phyloP scores from a whole-genome alignment of 73 alveolate genomes.

The Symbiodinium natans region DNA sequence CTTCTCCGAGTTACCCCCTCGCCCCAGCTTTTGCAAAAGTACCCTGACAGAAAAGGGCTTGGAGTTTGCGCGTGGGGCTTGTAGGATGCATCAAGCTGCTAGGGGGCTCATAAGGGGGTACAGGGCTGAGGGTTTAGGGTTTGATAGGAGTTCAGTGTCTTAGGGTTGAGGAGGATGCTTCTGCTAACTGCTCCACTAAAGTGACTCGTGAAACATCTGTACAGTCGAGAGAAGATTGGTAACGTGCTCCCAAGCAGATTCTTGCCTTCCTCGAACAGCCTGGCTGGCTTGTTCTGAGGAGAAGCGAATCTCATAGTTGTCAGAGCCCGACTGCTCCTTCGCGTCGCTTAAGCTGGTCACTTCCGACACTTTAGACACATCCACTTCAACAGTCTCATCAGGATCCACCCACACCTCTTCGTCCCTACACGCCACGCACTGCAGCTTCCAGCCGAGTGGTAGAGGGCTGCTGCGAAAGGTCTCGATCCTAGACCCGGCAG shows the following conservation, averaged over 20 bases:
- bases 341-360: slow-evolving; percentile 41
- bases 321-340: not conserved
- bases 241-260: slow-evolving; percentile 24
- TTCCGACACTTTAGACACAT: slow-evolving; percentile 15
- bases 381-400: slow-evolving; percentile 12
- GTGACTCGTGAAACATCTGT: slow-evolving; percentile 31
- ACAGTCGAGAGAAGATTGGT: slow-evolving; percentile 20
- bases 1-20: too few relatives aligned
- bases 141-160: too few relatives aligned
- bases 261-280: slow-evolving; percentile 30
- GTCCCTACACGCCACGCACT: slow-evolving; percentile 23
- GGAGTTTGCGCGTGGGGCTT: too few relatives aligned
- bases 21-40: too few relatives aligned
- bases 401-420: slow-evolving; percentile 32
- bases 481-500: too few relatives aligned
- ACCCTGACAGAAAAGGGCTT: too few relatives aligned
- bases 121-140: too few relatives aligned
- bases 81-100: too few relatives aligned
- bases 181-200: not conserved
- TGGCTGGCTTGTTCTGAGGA: slow-evolving; percentile 31
- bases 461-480: not conserved
- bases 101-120: too few relatives aligned
- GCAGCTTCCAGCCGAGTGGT: slow-evolving; percentile 45
- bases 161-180: too few relatives aligned
- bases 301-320: slow-evolving; percentile 32